Evolutionary conservation across 2,329 filamentous ascomycete species (phyloP).

Genomic region (Trichophaea hybrida): DNA sequence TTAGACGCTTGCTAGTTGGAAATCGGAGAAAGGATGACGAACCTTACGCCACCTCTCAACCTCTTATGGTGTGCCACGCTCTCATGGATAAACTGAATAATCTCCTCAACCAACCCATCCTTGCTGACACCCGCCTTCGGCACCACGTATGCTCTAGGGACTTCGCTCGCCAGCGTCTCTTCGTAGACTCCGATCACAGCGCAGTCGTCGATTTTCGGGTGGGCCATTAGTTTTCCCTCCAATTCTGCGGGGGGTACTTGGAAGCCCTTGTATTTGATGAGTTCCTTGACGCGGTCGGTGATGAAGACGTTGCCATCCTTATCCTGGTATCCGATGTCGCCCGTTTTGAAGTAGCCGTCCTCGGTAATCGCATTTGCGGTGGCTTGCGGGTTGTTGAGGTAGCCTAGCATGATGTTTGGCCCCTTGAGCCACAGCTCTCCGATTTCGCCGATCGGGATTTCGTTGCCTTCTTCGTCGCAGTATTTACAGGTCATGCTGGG

Average conservation of each 20-base stretch:
- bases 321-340: conserved; percentile 71
- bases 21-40: too few species aligned
- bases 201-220: conserved; percentile 42
- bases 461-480: conserved; percentile 46
- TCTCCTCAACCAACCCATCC: conserved; percentile 35
- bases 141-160: conserved; percentile 54
- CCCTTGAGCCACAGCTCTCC: conserved; percentile 68
- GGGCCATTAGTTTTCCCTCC: conserved; percentile 40
- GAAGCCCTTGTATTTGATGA: conserved; percentile 54
- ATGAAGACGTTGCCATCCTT: conserved; percentile 71
- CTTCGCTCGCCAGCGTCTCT: conserved; percentile 47
- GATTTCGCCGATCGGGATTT: conserved; percentile 47
- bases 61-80: conserved; percentile 57
- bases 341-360: conserved; percentile 82
- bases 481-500: conserved; percentile 68
- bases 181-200: conserved; percentile 51
- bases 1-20: too few species aligned
- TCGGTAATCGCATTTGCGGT: conserved; percentile 55
- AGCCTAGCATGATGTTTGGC: conserved; percentile 67
- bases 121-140: conserved; percentile 33
- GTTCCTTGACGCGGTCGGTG: conserved; percentile 63
- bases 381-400: conserved; percentile 57
- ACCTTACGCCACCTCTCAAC: conserved; percentile 43
- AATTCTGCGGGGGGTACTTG: conserved; percentile 56
- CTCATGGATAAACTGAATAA: conserved; percentile 47